A percentile compares a stretch with the other conserved stretches of the same genome.
These are phyloP conservation scores for Fraxinus nigra DNA, from an alignment of 305 asterid genomes.

Conservation along the genomic window DNA sequence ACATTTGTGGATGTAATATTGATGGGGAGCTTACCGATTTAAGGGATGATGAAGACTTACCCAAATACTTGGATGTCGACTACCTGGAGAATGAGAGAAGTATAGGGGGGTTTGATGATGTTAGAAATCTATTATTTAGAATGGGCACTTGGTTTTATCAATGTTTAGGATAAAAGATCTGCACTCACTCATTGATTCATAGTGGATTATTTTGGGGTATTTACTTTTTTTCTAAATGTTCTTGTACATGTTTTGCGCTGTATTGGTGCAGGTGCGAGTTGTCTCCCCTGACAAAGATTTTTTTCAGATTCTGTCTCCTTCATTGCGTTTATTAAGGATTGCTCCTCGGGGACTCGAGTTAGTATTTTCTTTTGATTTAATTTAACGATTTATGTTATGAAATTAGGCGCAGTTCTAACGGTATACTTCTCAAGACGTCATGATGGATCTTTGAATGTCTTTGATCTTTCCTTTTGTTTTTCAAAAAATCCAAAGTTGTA, in stretches of 20 bases:
- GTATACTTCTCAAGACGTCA: constrained; percentile 11
- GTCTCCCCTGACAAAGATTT: constrained; percentile 98
- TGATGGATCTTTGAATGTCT: constrained; percentile 20
- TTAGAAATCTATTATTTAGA: not conserved
- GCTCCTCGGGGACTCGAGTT: constrained; percentile 96
- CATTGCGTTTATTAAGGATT: constrained; percentile 87
- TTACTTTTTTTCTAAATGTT: constrained; percentile 19
- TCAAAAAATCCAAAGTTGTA: not conserved
- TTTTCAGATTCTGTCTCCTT: constrained; percentile 92
- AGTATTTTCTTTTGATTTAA: constrained; percentile 31
- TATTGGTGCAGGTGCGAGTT: constrained; percentile 75
- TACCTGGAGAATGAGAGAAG: not conserved
- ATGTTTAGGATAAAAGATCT: not conserved
- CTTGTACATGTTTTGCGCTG: constrained; percentile 25
- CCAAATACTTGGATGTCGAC: not conserved
- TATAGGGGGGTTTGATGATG: not conserved
- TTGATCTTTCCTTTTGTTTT: not conserved
- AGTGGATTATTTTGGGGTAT: not conserved
- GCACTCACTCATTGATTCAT: not conserved
- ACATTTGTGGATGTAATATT: not conserved
- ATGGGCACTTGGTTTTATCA: not conserved
- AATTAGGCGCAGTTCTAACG: not conserved
- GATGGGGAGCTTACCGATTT: not conserved
- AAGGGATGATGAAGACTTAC: not conserved
- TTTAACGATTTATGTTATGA: not conserved